Percentiles rank a stretch among this genome's conserved stretches.
Conservation (phyloP, 345 rosid genomes). For the Eucalyptus fibrosa region DNA sequence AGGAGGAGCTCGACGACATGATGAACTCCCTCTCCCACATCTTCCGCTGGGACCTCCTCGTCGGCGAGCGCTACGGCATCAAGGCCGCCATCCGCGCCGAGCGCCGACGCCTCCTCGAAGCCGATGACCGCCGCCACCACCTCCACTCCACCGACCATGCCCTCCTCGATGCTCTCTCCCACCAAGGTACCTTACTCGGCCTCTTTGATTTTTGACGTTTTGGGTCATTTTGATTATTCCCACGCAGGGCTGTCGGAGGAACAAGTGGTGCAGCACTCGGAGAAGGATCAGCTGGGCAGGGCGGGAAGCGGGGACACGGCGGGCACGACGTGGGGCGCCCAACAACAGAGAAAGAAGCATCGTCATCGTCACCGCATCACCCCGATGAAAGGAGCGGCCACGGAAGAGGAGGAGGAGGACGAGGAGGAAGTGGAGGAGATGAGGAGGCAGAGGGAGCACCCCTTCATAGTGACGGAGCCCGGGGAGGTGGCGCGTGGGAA, state of each 20-base stretch:
- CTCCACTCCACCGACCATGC: conserved; percentile 32
- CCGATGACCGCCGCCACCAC: conserved; percentile 42
- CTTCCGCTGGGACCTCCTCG: conserved; percentile 87
- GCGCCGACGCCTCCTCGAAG: conserved; percentile 61
- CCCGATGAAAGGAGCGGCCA: conserved; percentile 34
- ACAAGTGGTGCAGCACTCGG: conserved; percentile 64
- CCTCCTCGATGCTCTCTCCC: conserved; percentile 80
- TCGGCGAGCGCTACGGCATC: conserved; percentile 87
- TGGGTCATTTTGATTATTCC: background rate
- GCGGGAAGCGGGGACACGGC: background rate
- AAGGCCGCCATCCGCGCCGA: conserved; percentile 95
- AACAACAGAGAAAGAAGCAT: background rate
- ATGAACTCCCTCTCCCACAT: conserved; percentile 88
- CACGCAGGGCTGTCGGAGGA: conserved; percentile 74
- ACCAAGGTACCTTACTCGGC: conserved; percentile 44
- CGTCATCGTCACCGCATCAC: background rate
- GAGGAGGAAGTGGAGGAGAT: conserved; percentile 29
- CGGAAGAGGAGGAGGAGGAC: conserved; percentile 11
- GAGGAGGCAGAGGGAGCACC: conserved; percentile 95
- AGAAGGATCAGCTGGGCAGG: conserved; percentile 45
- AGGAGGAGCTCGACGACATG: conserved; percentile 97
- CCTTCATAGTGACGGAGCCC: conserved; percentile 99
- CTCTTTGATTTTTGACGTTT: background rate
- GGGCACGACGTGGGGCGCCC: background rate
- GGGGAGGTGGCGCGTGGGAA: conserved; percentile 99